Evolutionary conservation across 2,329 filamentous ascomycete species (phyloP).

Genomic region (Penicillium vulpinum): DNA sequence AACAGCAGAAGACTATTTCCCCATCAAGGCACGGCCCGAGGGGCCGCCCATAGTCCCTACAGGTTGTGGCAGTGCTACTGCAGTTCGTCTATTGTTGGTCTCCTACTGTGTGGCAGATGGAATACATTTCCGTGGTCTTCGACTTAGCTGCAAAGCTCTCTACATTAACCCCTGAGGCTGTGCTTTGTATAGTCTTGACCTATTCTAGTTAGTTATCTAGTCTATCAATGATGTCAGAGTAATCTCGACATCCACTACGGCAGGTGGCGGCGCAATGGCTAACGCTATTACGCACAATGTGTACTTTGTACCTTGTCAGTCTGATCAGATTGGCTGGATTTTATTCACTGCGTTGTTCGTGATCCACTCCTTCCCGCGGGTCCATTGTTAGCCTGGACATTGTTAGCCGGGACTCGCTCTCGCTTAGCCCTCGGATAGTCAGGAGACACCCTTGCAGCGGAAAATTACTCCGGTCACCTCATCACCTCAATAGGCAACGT

Average conservation of each 20-base stretch:
- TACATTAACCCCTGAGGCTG: neutral
- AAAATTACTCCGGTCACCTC: neutral
- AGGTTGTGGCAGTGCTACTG: constrained; percentile 14
- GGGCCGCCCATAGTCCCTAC: constrained; percentile 8
- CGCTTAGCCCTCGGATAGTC: constrained; percentile 6
- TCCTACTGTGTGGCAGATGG: neutral
- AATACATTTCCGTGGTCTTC: neutral
- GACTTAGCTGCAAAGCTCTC: no score
- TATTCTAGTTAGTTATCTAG: neutral
- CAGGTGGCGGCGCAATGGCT: constrained; percentile 12
- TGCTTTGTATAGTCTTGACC: neutral
- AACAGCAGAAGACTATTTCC: constrained; percentile 17
- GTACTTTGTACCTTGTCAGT: neutral
- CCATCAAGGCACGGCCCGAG: constrained; percentile 22
- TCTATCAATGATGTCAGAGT: neutral
- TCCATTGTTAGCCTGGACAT: no score
- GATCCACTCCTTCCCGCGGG: constrained; percentile 1
- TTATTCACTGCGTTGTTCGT: neutral
- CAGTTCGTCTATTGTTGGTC: neutral
- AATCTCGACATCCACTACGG: constrained; percentile 2
- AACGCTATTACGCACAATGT: constrained; percentile 10
- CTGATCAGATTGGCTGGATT: neutral
- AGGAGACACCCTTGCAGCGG: constrained; percentile 7
- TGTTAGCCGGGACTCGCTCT: no score
- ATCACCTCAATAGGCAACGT: constrained; percentile 12